These are phyloP conservation scores for Oenanthe sinensis DNA, from an alignment of 129 eudicot genomes.

Conservation along the genomic window DNA sequence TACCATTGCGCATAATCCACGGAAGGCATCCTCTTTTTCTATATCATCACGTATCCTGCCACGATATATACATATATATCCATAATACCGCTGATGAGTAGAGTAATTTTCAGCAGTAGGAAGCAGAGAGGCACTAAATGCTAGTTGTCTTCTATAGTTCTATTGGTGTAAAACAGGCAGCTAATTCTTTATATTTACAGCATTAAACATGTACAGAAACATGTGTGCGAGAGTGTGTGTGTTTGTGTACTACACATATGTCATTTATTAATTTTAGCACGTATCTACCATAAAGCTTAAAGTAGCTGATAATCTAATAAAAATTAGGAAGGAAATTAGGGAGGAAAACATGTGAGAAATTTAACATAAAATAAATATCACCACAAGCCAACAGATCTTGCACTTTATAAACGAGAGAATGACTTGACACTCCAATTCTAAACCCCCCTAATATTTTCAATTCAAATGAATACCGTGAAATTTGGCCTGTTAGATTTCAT, in stretches of 20 bases:
- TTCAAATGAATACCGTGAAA: neutral
- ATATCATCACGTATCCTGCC: constrained; percentile 93
- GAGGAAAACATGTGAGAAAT: neutral
- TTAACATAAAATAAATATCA: neutral
- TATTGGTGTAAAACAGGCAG: neutral
- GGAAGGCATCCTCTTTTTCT: constrained; percentile 97
- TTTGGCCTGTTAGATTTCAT: neutral
- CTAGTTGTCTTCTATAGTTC: neutral
- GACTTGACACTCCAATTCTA: neutral
- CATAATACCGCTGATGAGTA: neutral
- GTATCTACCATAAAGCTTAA: neutral
- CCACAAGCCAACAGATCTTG: neutral
- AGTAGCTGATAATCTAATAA: neutral
- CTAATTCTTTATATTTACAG: neutral
- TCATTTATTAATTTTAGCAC: neutral
- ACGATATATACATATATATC: neutral
- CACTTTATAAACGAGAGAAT: neutral
- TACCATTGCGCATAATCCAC: constrained; percentile 97
- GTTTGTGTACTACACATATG: neutral
- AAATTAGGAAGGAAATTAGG: neutral
- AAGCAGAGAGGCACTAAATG: neutral
- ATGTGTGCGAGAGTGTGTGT: neutral
- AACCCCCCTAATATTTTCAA: neutral
- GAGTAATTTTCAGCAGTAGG: neutral
- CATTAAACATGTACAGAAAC: neutral